Percentiles rank a stretch among this genome's conserved stretches.
Conservation (phyloP, 1,284 basidiomycete genomes). For the Pseudozyma sp. region DNA sequence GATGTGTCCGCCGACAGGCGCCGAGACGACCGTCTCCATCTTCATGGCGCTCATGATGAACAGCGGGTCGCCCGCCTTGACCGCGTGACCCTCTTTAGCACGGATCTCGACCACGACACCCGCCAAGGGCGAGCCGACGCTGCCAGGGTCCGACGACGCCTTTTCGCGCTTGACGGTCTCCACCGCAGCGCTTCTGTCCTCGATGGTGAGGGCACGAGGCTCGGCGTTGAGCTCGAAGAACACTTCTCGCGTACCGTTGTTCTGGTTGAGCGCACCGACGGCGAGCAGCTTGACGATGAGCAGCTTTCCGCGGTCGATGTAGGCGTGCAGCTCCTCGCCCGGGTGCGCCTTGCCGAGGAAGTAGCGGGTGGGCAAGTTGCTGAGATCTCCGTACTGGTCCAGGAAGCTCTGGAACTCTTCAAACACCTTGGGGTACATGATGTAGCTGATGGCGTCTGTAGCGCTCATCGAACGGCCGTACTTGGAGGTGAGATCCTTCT, state of each 20-base stretch:
- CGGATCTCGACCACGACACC: constrained; percentile 98
- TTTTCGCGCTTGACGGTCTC: constrained; percentile 91
- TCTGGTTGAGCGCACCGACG: constrained; percentile 89
- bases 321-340: constrained; percentile 95
- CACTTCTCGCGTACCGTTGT: constrained; percentile 91
- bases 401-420: constrained; percentile 96
- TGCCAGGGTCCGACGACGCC: constrained; percentile 91
- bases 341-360: constrained; percentile 92
- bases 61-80: constrained; percentile 96
- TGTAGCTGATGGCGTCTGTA: constrained; percentile 89
- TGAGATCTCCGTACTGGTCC: constrained; percentile 92
- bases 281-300: constrained; percentile 96
- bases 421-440: constrained; percentile 96
- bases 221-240: constrained; percentile 82
- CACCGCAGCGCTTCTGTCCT: constrained; percentile 95
- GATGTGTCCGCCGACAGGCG: constrained; percentile 93
- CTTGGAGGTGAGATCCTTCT: constrained; percentile 89
- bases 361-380: constrained; percentile 86
- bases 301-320: constrained; percentile 95
- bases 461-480: constrained; percentile 90
- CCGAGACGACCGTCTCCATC: constrained; percentile 90
- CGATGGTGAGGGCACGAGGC: constrained; percentile 74
- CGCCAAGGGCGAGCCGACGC: constrained; percentile 83
- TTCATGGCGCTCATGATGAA: constrained; percentile 73
- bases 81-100: constrained; percentile 94